phyloP scores from a whole-genome alignment of 345 rosid genomes.

The Brassica incana region DNA sequence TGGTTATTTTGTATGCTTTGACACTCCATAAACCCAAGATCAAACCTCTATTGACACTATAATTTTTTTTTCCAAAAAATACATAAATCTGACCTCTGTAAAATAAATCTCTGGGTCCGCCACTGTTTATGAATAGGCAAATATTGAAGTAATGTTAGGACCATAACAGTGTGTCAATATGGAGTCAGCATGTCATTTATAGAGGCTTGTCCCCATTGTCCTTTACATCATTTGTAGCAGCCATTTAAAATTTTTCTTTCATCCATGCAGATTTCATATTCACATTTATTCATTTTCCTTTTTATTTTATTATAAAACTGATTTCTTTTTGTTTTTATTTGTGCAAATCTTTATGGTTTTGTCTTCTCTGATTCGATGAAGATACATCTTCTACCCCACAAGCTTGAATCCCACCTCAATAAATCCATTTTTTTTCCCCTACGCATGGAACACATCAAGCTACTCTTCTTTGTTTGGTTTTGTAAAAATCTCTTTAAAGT shows the following conservation, averaged over 20 bases:
- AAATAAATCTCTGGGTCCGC: too few species aligned
- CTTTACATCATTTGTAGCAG: constrained; percentile 38
- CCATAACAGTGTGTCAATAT: constrained; percentile 43
- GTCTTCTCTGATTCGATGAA: background rate
- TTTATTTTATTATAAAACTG: background rate
- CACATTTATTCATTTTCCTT: constrained; percentile 28
- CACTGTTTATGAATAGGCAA: background rate
- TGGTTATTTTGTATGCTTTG: too few species aligned
- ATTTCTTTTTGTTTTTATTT: constrained; percentile 28
- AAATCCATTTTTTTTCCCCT: constrained; percentile 26
- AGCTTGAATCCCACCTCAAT: constrained; percentile 32
- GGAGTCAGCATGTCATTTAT: constrained; percentile 37
- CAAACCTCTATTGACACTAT: too few species aligned
- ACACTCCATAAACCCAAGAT: too few species aligned
- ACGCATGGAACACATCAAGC: constrained; percentile 20
- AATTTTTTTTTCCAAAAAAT: too few species aligned
- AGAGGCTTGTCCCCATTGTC: constrained; percentile 43
- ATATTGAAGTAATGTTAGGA: constrained; percentile 41
- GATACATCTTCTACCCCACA: constrained; percentile 1
- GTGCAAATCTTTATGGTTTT: constrained; percentile 31
- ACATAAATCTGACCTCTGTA: too few species aligned
- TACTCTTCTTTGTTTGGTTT: constrained; percentile 28
- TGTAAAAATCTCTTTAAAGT: constrained; percentile 36
- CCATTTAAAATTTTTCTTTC: constrained; percentile 31
- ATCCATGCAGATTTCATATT: constrained; percentile 36